A percentile compares a stretch with the other conserved stretches of the same genome.
These are phyloP conservation scores for Cladophialophora exuberans DNA, from an alignment of 2,329 filamentous ascomycete genomes.

Conservation along the genomic window DNA sequence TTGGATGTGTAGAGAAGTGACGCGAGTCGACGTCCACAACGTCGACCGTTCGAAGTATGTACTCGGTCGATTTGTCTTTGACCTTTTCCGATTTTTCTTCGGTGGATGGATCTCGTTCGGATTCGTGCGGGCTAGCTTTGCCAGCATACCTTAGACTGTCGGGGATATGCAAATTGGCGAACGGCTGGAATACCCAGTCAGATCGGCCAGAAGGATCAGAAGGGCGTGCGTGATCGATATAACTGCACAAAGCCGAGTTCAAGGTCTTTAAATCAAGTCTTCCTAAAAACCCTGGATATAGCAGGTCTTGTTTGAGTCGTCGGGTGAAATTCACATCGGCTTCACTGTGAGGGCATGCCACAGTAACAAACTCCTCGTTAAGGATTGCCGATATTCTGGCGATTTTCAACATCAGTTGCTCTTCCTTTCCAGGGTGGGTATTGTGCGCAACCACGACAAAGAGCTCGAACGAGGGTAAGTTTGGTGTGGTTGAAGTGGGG, in stretches of 20 bases:
- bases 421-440: background rate
- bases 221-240: conserved; percentile 9
- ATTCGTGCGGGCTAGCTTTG: background rate
- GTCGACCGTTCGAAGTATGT: conserved; percentile 22
- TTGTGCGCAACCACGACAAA: conserved; percentile 12
- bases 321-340: conserved; percentile 17
- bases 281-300: conserved; percentile 10
- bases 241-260: conserved; percentile 3
- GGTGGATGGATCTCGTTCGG: background rate
- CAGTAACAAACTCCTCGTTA: conserved; percentile 11
- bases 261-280: background rate
- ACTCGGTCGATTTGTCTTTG: conserved; percentile 13
- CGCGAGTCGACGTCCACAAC: conserved; percentile 26
- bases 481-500: background rate
- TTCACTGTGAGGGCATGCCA: conserved; percentile 15
- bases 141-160: background rate
- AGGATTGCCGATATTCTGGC: conserved; percentile 21
- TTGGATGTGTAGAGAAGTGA: conserved; percentile 1
- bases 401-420: conserved; percentile 12
- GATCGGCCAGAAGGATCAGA: conserved; percentile 15
- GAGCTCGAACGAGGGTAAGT: conserved; percentile 20
- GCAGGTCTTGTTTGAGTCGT: conserved; percentile 20
- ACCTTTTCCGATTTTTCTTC: background rate
- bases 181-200: conserved; percentile 25
- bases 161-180: conserved; percentile 14